Evolutionary conservation across 1,139 yeast species (phyloP).

Genomic region (Geotrichum bryndzae): DNA sequence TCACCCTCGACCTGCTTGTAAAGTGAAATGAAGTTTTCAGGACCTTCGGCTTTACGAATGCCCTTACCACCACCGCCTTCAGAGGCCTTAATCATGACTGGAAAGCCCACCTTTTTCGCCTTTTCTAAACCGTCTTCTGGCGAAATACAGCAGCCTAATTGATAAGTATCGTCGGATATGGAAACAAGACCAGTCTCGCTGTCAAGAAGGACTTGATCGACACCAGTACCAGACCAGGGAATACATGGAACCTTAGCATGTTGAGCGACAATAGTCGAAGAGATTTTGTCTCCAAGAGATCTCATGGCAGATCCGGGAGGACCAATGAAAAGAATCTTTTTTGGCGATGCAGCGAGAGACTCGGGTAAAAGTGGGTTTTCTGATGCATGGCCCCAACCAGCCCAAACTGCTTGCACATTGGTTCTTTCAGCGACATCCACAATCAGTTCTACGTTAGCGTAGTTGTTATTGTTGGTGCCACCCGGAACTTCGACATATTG

Average conservation of each 20-base stretch:
- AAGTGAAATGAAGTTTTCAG: slow-evolving; percentile 60
- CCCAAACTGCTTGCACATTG: slow-evolving; percentile 98
- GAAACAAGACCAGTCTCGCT: slow-evolving; percentile 70
- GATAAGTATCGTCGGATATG: slow-evolving; percentile 74
- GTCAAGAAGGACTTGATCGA: slow-evolving; percentile 71
- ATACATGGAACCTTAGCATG: slow-evolving; percentile 97
- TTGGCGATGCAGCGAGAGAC: slow-evolving; percentile 81
- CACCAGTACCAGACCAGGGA: slow-evolving; percentile 99
- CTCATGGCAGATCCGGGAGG: slow-evolving; percentile 99
- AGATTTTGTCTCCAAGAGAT: slow-evolving; percentile 94
- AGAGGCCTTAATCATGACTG: slow-evolving; percentile 93
- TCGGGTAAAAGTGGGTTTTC: slow-evolving; percentile 96
- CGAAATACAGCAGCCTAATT: slow-evolving; percentile 76
- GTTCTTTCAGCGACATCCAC: slow-evolving; percentile 97
- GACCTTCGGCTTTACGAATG: slow-evolving; percentile 83
- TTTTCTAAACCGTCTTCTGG: slow-evolving; percentile 85
- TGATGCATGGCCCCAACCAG: slow-evolving; percentile 99
- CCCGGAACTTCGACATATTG: slow-evolving; percentile 98
- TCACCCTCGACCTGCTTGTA: slow-evolving; percentile 90
- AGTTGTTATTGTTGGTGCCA: slow-evolving; percentile 95
- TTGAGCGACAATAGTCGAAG: slow-evolving; percentile 98
- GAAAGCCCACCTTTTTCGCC: slow-evolving; percentile 86
- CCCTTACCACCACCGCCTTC: slow-evolving; percentile 99
- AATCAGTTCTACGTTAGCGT: slow-evolving; percentile 94
- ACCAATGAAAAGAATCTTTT: slow-evolving; percentile 86